Conservation (phyloP, 1,284 basidiomycete genomes). For the Peniophora sp. region DNA sequence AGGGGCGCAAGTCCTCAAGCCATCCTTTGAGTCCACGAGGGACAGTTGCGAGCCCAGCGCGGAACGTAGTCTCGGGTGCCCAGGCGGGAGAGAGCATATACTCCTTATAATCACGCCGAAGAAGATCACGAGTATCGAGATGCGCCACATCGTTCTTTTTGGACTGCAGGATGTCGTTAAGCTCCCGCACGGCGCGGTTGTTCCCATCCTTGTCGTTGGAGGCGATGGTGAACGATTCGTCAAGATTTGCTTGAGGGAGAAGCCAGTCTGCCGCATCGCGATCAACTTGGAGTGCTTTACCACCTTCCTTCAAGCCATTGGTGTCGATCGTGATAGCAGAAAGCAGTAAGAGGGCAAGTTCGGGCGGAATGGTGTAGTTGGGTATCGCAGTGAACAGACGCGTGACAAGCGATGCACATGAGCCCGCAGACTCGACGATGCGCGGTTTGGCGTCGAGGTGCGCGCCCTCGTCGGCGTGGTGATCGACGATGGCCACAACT, state of each 20-base stretch:
- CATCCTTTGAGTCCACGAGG: conserved; percentile 58
- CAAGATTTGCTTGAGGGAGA: conserved; percentile 35
- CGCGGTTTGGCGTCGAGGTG: conserved; percentile 65
- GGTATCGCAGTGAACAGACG: conserved; percentile 34
- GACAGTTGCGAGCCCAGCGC: conserved; percentile 73
- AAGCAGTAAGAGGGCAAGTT: conserved; percentile 75
- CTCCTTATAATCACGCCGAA: conserved; percentile 91
- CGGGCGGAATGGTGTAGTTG: conserved; percentile 34
- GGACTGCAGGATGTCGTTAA: conserved; percentile 41
- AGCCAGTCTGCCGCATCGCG: conserved; percentile 54
- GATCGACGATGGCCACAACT: conserved; percentile 85
- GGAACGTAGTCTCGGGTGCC: conserved; percentile 26
- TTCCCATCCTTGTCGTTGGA: neutral
- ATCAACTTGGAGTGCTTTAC: conserved; percentile 69
- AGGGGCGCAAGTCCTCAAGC: conserved; percentile 22
- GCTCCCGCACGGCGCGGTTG: conserved; percentile 30
- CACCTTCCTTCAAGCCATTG: conserved; percentile 62
- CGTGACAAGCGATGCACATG: conserved; percentile 74
- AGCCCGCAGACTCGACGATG: conserved; percentile 63
- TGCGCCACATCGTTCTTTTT: conserved; percentile 69
- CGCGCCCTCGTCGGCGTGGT: conserved; percentile 81
- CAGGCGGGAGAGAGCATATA: conserved; percentile 46
- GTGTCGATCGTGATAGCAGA: conserved; percentile 83
- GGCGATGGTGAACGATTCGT: neutral
- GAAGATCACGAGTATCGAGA: conserved; percentile 68